A percentile compares a stretch with the other conserved stretches of the same genome.
Evolutionary conservation across 169 alveolate species (phyloP).

Genomic region (Plasmodium blacklocki): DNA sequence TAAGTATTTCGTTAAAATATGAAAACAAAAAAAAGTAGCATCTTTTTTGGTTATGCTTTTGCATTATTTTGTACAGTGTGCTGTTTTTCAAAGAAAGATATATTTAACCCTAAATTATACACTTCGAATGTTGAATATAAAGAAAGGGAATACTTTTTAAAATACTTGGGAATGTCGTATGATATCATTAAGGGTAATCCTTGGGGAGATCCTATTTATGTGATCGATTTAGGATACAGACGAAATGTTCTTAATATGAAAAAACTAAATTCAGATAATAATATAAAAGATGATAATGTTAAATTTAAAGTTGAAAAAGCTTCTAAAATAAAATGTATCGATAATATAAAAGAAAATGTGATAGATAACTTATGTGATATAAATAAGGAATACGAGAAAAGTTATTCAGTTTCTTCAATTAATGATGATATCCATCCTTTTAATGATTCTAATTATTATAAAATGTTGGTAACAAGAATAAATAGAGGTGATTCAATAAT

Average conservation of each 20-base stretch:
- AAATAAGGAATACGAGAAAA: conserved; percentile 29
- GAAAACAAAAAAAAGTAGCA: not conserved
- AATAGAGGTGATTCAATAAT: conserved; percentile 79
- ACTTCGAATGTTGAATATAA: conserved; percentile 6
- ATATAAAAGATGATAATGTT: conserved; percentile 28
- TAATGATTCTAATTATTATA: conserved; percentile 82
- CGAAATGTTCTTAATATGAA: conserved; percentile 79
- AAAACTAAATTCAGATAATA: not conserved
- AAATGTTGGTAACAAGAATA: conserved; percentile 79
- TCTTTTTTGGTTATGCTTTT: conserved; percentile 10
- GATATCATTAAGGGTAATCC: conserved; percentile 89
- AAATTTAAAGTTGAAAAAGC: conserved; percentile 3
- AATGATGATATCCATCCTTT: conserved; percentile 68
- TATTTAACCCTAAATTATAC: conserved; percentile 30
- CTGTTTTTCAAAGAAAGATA: conserved; percentile 13
- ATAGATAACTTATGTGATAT: conserved; percentile 44
- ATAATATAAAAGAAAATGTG: conserved; percentile 1
- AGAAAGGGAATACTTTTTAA: conserved; percentile 62
- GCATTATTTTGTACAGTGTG: conserved; percentile 6
- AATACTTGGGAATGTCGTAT: conserved; percentile 87
- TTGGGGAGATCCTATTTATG: conserved; percentile 86
- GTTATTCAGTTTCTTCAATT: conserved; percentile 14
- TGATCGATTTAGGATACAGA: conserved; percentile 88
- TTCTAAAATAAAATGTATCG: conserved; percentile 11
- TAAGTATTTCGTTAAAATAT: no score